Percentiles rank a stretch among this genome's conserved stretches.
Evolutionary conservation across 1,284 basidiomycete species (phyloP).

Genomic region (Cryptococcus sp.): DNA sequence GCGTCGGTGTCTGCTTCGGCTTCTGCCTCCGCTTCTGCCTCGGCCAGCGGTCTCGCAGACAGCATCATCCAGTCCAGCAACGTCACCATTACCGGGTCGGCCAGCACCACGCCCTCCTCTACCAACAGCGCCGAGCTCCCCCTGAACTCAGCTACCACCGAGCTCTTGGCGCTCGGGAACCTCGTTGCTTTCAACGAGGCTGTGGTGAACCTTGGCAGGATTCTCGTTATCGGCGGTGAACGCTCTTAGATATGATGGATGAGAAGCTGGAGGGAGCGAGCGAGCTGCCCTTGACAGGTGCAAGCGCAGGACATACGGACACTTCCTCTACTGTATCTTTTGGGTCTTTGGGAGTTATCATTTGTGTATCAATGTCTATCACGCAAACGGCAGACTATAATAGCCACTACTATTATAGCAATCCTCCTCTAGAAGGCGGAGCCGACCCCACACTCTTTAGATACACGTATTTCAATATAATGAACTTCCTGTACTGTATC

Average conservation of each 20-base stretch:
- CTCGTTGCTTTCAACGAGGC: slow-evolving; percentile 36
- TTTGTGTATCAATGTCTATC: slow-evolving; percentile 10
- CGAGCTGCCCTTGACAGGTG: no score
- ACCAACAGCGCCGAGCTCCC: slow-evolving; percentile 2
- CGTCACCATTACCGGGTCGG: slow-evolving; percentile 3
- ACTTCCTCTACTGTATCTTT: neutral
- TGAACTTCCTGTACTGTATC: neutral
- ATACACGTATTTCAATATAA: neutral
- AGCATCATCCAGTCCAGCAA: slow-evolving; percentile 10
- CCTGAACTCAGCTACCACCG: slow-evolving; percentile 6
- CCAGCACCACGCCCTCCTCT: slow-evolving; percentile 2
- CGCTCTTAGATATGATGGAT: no score
- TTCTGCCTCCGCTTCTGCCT: neutral
- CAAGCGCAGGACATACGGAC: neutral
- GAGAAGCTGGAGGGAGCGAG: neutral
- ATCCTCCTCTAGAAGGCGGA: no score
- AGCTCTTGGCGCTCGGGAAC: slow-evolving; percentile 21
- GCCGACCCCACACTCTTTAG: slow-evolving; percentile 1
- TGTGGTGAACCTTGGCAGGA: slow-evolving; percentile 36
- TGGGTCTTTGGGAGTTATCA: neutral
- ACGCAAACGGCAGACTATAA: neutral
- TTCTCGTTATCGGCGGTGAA: slow-evolving; percentile 37
- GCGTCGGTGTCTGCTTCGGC: neutral
- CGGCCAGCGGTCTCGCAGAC: slow-evolving; percentile 1
- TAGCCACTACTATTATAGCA: no score